Evolutionary conservation across 2,329 filamentous ascomycete genomes (phyloP), one percentile per base, ranked within the genome.

Genomic region (Trichoderma polysporum): DNA sequence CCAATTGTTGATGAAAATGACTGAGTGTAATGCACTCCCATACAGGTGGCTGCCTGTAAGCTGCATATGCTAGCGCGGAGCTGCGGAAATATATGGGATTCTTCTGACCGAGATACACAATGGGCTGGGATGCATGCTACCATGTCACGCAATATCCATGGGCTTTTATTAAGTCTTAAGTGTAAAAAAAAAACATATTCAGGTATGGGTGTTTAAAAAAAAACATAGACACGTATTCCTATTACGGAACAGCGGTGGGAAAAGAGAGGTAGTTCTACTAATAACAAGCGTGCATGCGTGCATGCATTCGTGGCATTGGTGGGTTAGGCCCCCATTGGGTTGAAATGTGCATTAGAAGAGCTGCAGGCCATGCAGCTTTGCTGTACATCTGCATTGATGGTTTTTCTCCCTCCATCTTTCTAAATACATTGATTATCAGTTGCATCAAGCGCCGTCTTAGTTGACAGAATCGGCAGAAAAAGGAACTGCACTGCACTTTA

Each of bases 301-400:
- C 31, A 17, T 49, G 50, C 33, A 54, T 25, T 25, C 19, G 17
- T 25, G 10, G 41, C 31, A 37, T 53, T 53, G 59, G 47, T 39
- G 49, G 59, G 29, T 62, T 62, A 27, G 59, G 59, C 59, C 59
- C 59, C 50, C 31, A 62, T 62, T 53, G 59, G 59, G 59, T 62
- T 53, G 59, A 62, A 62, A 62, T 62, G 47, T 62, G 61, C 39
- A 56, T 64, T 37, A 56, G 50, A 53, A 52, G 37, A 13, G 35
- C 50, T 57, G 61, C 37, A 64, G 35, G 50, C 12, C 39, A 65
- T 54, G 37, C 61, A 65, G 59, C 59, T 47, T 53, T 53, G 58
- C 25, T 41, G 47, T n/a, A 47, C 13, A n/a, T 60, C 19, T 25
- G 13, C 19, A 33, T 37, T 49, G 41, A n/a, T n/a, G 5, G 15